These are phyloP conservation scores for Saturnispora saitoi DNA, from an alignment of 805 yeast species.

Conservation along the genomic window DNA sequence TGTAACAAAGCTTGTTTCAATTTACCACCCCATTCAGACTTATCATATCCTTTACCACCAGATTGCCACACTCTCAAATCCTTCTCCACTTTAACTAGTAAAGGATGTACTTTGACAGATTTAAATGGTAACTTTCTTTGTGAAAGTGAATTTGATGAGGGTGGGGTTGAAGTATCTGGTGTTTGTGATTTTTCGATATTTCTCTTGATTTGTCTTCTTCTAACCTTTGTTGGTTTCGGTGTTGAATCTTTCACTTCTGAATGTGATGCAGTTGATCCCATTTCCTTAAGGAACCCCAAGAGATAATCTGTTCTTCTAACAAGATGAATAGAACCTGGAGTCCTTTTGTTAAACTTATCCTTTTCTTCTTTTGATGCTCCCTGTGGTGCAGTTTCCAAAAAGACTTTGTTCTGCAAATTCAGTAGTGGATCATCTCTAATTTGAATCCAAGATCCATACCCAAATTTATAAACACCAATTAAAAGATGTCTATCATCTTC, in stretches of 20 bases:
- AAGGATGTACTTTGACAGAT: constrained; percentile 15
- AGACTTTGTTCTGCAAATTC: constrained; percentile 77
- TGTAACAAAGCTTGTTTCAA: constrained; percentile 23
- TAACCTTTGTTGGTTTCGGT: constrained; percentile 14
- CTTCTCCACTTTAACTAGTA: constrained; percentile 22
- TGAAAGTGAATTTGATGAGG: background rate
- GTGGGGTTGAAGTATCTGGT: constrained; percentile 14
- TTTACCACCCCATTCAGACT: constrained; percentile 25
- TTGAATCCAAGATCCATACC: constrained; percentile 92
- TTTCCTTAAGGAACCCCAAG: constrained; percentile 56
- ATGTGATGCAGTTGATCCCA: constrained; percentile 1
- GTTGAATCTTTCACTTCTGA: constrained; percentile 7
- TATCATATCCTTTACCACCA: constrained; percentile 27
- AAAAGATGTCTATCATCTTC: constrained; percentile 81
- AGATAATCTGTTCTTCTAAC: constrained; percentile 88
- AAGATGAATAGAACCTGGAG: constrained; percentile 88
- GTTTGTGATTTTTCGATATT: constrained; percentile 19
- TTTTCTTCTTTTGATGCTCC: constrained; percentile 31
- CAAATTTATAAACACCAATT: constrained; percentile 84
- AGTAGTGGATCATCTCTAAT: constrained; percentile 93
- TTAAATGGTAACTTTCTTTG: constrained; percentile 9
- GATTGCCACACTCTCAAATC: constrained; percentile 26
- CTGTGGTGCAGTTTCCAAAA: constrained; percentile 39
- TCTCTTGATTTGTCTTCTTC: constrained; percentile 16
- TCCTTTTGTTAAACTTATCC: constrained; percentile 43